A percentile compares a stretch with the other conserved stretches of the same genome.
Evolutionary conservation across 2,329 filamentous ascomycete genomes (phyloP).

Genomic region (Ilyonectria robusta): DNA sequence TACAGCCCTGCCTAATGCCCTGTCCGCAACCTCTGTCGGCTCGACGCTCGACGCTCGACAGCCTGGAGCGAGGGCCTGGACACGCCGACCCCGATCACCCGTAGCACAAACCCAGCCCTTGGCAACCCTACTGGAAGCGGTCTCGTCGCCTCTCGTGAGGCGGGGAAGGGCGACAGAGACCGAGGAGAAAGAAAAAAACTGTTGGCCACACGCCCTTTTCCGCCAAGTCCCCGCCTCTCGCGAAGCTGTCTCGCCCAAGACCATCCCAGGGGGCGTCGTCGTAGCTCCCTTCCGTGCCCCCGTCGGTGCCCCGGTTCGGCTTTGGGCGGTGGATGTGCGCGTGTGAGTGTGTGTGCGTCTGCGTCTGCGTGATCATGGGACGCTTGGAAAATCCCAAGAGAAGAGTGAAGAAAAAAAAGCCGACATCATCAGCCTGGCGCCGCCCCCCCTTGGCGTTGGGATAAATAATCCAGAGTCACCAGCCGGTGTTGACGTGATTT

Average conservation of each 20-base stretch:
- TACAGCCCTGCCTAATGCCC: background rate
- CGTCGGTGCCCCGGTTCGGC: constrained; percentile 5
- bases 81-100: constrained; percentile 20
- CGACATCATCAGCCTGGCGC: constrained; percentile 21
- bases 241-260: background rate
- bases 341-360: background rate
- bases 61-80: constrained; percentile 23
- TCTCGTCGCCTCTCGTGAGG: background rate
- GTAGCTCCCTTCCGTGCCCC: constrained; percentile 14
- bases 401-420: constrained; percentile 8
- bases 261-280: constrained; percentile 4
- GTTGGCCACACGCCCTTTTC: background rate
- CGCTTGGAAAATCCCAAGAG: constrained; percentile 15
- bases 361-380: constrained; percentile 28
- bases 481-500: constrained; percentile 13
- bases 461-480: constrained; percentile 22
- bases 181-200: background rate
- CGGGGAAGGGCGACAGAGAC: background rate
- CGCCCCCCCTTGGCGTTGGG: constrained; percentile 20
- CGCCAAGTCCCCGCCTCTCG: background rate
- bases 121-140: background rate
- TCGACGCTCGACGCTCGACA: background rate
- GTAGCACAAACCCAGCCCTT: constrained; percentile 35
- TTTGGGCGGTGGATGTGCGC: constrained; percentile 27
- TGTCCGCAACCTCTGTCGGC: background rate